Evolutionary conservation across 805 yeast genomes (phyloP).

Genomic region (Hanseniaspora lachancei): DNA sequence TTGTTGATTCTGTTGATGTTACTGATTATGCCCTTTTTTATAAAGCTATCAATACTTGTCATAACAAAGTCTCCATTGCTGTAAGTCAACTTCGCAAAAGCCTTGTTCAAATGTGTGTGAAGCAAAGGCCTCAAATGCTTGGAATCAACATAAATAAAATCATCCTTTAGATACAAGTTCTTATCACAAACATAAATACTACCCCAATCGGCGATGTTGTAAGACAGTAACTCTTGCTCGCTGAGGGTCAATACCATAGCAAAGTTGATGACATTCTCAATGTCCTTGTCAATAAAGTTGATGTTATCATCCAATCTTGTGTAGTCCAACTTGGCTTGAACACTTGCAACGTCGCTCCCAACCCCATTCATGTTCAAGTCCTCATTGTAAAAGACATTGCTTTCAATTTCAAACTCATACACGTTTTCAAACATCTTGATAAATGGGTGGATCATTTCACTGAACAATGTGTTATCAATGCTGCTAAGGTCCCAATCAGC

Average conservation of each 20-base stretch:
- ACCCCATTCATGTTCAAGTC: constrained; percentile 25
- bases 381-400: constrained; percentile 58
- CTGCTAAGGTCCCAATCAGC: constrained; percentile 61
- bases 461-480: constrained; percentile 27
- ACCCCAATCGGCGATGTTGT: constrained; percentile 82
- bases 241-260: constrained; percentile 31
- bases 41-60: not conserved
- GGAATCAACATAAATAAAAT: constrained; percentile 23
- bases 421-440: constrained; percentile 39
- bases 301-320: constrained; percentile 50
- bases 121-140: constrained; percentile 43
- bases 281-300: constrained; percentile 34
- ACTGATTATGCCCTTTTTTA: constrained; percentile 1
- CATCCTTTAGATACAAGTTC: constrained; percentile 12
- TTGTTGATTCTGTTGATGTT: constrained; percentile 9
- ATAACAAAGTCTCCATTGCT: constrained; percentile 36
- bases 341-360: constrained; percentile 27
- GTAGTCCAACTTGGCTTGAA: constrained; percentile 61
- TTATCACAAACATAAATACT: constrained; percentile 35
- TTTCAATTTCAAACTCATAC: constrained; percentile 61
- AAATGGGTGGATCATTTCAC: constrained; percentile 42
- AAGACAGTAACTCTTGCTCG: constrained; percentile 19
- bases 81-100: constrained; percentile 60
- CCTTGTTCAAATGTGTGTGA: constrained; percentile 60
- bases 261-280: constrained; percentile 59